These are phyloP conservation scores for Trametes meyenii DNA, from an alignment of 768 basidiomycete species.

Conservation along the genomic window DNA sequence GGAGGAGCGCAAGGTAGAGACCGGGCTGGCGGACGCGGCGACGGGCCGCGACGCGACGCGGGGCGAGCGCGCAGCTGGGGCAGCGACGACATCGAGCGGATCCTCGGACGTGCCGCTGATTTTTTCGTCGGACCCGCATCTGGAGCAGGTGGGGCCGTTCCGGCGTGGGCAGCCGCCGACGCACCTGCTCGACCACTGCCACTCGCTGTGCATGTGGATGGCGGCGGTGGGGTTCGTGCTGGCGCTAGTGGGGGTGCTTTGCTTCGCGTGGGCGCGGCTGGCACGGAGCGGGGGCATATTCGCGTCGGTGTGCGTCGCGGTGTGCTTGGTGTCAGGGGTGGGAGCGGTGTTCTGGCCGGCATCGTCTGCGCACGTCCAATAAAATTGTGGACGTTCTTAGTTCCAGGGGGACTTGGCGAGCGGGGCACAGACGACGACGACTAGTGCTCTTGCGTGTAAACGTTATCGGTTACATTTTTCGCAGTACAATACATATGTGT, in stretches of 20 bases:
- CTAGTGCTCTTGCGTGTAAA: too few species aligned
- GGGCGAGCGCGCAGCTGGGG: neutral
- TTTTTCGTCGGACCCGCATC: conserved; percentile 50
- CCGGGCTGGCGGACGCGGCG: conserved; percentile 21
- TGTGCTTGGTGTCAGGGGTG: conserved; percentile 34
- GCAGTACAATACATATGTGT: too few species aligned
- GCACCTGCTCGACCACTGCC: conserved; percentile 52
- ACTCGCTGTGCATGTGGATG: conserved; percentile 50
- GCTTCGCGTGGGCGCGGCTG: conserved; percentile 54
- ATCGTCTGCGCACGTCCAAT: conserved; percentile 1
- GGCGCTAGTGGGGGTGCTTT: conserved; percentile 51
- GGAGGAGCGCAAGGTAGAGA: conserved; percentile 46
- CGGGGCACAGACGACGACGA: too few species aligned
- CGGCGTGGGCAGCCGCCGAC: conserved; percentile 40
- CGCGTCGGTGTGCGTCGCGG: conserved; percentile 42
- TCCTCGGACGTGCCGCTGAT: neutral
- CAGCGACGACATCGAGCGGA: neutral
- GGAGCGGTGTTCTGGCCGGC: conserved; percentile 22
- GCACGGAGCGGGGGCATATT: conserved; percentile 49
- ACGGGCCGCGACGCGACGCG: neutral
- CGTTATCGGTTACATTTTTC: too few species aligned
- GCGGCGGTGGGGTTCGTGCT: conserved; percentile 53
- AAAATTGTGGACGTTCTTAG: neutral
- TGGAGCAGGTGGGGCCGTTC: conserved; percentile 56
- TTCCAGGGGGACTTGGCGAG: too few species aligned